These are phyloP conservation scores for Sclerotinia borealis DNA, from an alignment of 2,329 filamentous ascomycete species.

Conservation along the genomic window DNA sequence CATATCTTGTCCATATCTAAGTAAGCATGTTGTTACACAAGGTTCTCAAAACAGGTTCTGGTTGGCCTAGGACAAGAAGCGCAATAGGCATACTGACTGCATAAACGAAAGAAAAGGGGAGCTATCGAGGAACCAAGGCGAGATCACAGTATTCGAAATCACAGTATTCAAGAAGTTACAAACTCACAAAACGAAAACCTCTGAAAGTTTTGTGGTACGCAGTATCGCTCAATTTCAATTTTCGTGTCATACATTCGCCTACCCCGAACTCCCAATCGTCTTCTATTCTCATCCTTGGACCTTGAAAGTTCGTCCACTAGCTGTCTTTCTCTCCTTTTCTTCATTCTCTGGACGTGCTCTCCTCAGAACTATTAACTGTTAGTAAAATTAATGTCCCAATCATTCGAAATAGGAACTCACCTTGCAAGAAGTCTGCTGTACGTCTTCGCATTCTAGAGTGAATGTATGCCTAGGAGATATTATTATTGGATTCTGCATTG, in stretches of 20 bases:
- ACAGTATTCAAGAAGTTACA: background rate
- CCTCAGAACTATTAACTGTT: conserved; percentile 67
- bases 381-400: conserved; percentile 24
- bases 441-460: conserved; percentile 96
- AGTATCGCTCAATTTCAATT: conserved; percentile 9
- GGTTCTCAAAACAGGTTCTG: background rate
- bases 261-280: conserved; percentile 3
- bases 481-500: conserved; percentile 14
- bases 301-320: conserved; percentile 87
- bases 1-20: background rate
- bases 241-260: conserved; percentile 4
- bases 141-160: too few species aligned
- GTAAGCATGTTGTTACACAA: too few species aligned
- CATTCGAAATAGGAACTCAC: conserved; percentile 42
- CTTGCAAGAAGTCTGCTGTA: conserved; percentile 97
- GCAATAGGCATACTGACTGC: background rate
- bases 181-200: background rate
- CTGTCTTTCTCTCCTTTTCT: conserved; percentile 97
- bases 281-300: conserved; percentile 29
- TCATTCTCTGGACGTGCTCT: conserved; percentile 91
- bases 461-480: conserved; percentile 68
- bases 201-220: background rate
- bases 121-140: background rate
- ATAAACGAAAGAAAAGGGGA: background rate
- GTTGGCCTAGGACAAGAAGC: background rate